A percentile compares a stretch with the other conserved stretches of the same genome.
phyloP scores from a whole-genome alignment of 106 monocot species.

The Allium sativum region DNA sequence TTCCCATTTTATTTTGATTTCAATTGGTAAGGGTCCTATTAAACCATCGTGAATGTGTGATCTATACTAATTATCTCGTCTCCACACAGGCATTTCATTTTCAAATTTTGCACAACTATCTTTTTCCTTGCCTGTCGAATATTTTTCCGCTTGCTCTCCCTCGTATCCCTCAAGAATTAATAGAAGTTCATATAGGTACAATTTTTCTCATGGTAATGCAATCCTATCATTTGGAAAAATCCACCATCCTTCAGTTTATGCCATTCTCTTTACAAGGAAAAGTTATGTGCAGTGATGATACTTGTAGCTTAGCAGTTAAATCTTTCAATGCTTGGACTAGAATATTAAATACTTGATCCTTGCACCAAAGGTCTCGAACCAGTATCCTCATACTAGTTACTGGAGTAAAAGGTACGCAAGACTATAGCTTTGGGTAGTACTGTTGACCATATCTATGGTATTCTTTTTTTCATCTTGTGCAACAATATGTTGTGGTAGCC shows the following conservation, averaged over 20 bases:
- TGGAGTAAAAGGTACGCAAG: conserved; percentile 94
- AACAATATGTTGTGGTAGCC: conserved; percentile 88
- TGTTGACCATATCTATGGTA: conserved; percentile 65
- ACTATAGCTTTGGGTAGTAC: conserved; percentile 95
- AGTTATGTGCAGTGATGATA: conserved; percentile 93
- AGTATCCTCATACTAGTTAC: conserved; percentile 91
- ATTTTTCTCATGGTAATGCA: conserved; percentile 99
- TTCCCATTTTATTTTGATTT: too few relatives aligned
- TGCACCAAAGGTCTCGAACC: conserved; percentile 59
- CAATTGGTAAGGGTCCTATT: too few relatives aligned
- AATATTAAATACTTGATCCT: conserved; percentile 71
- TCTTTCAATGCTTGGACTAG: conserved; percentile 61
- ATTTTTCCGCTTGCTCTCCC: too few relatives aligned
- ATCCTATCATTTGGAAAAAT: conserved; percentile 81
- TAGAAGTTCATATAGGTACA: conserved; percentile 75
- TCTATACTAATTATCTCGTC: too few relatives aligned
- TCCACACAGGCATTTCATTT: too few relatives aligned
- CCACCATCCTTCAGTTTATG: conserved; percentile 54
- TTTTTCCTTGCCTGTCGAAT: too few relatives aligned
- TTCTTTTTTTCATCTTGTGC: conserved; percentile 80
- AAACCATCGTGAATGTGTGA: too few relatives aligned
- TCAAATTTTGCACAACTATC: too few relatives aligned
- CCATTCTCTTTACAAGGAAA: conserved; percentile 86
- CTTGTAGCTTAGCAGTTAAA: conserved; percentile 54
- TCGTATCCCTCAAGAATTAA: too few relatives aligned